Evolutionary conservation across 2,329 filamentous ascomycete genomes (phyloP).

Genomic region (Sclerotiophoma versabilis): DNA sequence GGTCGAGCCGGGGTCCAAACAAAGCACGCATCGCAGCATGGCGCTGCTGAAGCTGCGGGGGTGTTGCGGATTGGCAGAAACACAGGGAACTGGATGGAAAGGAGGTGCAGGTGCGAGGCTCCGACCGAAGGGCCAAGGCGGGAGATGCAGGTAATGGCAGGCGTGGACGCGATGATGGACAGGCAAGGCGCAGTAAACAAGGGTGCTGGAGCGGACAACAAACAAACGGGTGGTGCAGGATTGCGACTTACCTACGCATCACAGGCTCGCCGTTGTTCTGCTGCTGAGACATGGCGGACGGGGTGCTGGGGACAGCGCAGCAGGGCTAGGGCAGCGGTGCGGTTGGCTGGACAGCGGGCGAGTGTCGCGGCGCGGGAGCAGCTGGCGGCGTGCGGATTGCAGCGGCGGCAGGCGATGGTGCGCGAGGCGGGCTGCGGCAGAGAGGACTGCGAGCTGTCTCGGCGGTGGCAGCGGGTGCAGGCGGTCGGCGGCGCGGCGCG

Average conservation of each 20-base stretch:
- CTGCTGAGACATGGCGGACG: conserved; percentile 45
- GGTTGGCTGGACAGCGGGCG: conserved; percentile 6
- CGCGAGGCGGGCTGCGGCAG: neutral
- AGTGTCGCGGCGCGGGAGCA: neutral
- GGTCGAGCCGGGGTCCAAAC: conserved; percentile 35
- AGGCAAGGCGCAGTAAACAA: conserved; percentile 4
- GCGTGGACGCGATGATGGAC: neutral
- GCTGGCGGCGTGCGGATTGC: conserved; percentile 1
- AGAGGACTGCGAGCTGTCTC: neutral
- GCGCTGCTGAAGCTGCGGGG: neutral
- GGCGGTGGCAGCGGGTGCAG: conserved; percentile 1
- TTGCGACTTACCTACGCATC: conserved; percentile 68
- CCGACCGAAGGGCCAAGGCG: neutral
- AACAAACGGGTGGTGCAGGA: conserved; percentile 10
- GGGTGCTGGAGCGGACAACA: conserved; percentile 5
- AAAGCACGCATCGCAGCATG: conserved; percentile 10
- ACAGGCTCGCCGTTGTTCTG: conserved; percentile 59
- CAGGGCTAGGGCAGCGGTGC: neutral
- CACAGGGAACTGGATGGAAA: neutral
- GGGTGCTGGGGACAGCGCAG: conserved; percentile 3
- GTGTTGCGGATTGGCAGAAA: neutral
- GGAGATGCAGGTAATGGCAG: conserved; percentile 1
- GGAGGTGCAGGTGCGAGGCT: neutral
- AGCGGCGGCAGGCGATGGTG: neutral
- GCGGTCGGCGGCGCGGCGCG: conserved; percentile 7